Percentiles rank a stretch among this genome's conserved stretches.
These are phyloP conservation scores for Cucurbita maxima DNA, from an alignment of 306 rosid genomes.

Conservation along the genomic window DNA sequence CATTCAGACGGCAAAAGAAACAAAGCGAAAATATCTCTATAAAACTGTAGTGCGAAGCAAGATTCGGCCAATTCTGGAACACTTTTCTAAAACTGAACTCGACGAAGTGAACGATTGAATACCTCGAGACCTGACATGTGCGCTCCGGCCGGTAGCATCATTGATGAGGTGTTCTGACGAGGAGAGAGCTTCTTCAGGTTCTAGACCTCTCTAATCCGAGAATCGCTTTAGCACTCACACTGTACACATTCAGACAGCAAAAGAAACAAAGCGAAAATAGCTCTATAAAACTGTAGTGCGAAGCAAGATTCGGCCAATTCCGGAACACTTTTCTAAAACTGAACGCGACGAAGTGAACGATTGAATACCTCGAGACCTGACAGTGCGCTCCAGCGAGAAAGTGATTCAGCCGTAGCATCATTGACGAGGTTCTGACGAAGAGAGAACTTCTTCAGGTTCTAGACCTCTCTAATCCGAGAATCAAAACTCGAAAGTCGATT, in stretches of 20 bases:
- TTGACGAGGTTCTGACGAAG: conserved; percentile 70
- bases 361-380: conserved; percentile 48
- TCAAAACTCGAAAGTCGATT: conserved; percentile 69
- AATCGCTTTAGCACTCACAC: conserved; percentile 18
- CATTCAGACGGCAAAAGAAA: neutral
- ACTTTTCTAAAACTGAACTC: neutral
- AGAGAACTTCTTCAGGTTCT: conserved; percentile 62
- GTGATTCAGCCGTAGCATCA: conserved; percentile 43
- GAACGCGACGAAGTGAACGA: neutral
- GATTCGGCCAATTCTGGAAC: neutral
- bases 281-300: neutral
- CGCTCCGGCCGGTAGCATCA: conserved; percentile 49
- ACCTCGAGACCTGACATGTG: conserved; percentile 56
- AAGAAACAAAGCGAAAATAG: neutral
- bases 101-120: neutral
- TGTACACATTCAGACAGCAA: neutral
- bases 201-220: conserved; percentile 62
- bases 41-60: neutral
- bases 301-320: neutral
- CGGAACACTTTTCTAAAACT: neutral
- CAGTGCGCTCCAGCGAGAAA: conserved; percentile 52
- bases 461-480: conserved; percentile 55
- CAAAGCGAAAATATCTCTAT: neutral
- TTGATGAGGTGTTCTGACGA: conserved; percentile 75
- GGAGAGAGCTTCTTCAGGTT: conserved; percentile 66